Evolutionary conservation across 495 filamentous ascomycete genomes (phyloP), one percentile per base, ranked within the genome.

Genomic region (Lophiostoma macrostomum): DNA sequence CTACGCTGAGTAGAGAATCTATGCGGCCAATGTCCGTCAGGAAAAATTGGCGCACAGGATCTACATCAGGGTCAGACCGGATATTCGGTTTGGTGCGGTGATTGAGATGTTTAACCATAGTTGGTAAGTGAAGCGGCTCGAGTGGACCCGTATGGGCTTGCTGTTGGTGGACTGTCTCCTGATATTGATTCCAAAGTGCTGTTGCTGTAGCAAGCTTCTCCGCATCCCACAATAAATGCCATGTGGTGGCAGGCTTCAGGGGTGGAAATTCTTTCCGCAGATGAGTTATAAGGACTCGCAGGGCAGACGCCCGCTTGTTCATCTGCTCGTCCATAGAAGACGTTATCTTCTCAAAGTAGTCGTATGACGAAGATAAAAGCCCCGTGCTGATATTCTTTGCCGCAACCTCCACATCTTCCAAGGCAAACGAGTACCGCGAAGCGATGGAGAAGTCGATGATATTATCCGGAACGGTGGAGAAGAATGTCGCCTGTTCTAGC

Each of bases 401-500:
- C 1, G 94, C 93, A 37, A 77, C 71, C 56, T 89, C 85, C 30
- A 95, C 78, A 54, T 96, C 88, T 27, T 76, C 68, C 12, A 73
- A 56, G 1, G 81, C 71, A 56, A 90, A 96, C 19, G 75, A 70
- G 16, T 82, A 71, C 31, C 80, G 80, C 20, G 78, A 72, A 40
- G 78, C 77, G 25, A 80, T 78, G 39, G 80, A 74, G 52, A 99
- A 86, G 56, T 88, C 82, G 24, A 99, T 71, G 8, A 90, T 84
- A 58, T 93, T 96, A 57, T 85, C 79, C 36, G 78, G 75, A 68
- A 89, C 81, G 18, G 79, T 80, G 1, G 91, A 89, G 66, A 86
- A 97, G 71, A 95, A 96, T 3, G 96, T 83, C 12, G 91, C 91
- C 67, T 97, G 91, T 61, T 96, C 90, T 35, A 99, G 76, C 68